These are phyloP conservation scores for Prototheca wickerhamii DNA, from an alignment of 163 green algal genomes.

Conservation along the genomic window DNA sequence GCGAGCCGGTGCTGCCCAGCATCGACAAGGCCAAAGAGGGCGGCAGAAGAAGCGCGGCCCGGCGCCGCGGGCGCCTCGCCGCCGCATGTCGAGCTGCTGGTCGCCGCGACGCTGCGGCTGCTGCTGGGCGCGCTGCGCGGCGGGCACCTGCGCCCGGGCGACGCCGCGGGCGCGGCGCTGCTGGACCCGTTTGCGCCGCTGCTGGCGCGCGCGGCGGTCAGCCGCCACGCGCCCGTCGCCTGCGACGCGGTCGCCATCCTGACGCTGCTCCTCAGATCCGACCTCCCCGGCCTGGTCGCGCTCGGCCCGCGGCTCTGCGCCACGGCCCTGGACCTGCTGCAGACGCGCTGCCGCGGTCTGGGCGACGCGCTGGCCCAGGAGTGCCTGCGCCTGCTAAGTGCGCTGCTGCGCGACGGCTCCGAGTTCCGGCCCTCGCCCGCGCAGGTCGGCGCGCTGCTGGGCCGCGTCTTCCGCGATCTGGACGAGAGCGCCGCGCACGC, in stretches of 20 bases:
- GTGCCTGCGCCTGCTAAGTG: slow-evolving; percentile 27
- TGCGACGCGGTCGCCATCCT: slow-evolving; percentile 23
- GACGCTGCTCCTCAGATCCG: slow-evolving; percentile 14
- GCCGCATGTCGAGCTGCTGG: not conserved
- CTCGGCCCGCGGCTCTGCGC: slow-evolving; percentile 28
- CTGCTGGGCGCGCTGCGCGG: slow-evolving; percentile 28
- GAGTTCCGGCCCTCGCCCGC: slow-evolving; percentile 41
- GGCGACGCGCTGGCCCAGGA: slow-evolving; percentile 42
- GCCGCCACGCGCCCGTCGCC: slow-evolving; percentile 33
- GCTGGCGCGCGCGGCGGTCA: slow-evolving; percentile 44
- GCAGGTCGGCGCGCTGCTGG: slow-evolving; percentile 59
- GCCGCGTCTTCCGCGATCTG: slow-evolving; percentile 58
- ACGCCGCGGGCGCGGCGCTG: slow-evolving; percentile 8
- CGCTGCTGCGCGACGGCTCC: slow-evolving; percentile 59
- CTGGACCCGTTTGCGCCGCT: slow-evolving; percentile 66
- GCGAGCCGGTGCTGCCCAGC: not conserved
- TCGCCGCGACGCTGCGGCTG: slow-evolving; percentile 55
- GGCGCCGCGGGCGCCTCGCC: too few species aligned
- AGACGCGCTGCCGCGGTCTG: slow-evolving; percentile 47
- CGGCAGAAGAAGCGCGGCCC: too few species aligned
- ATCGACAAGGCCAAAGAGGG: not conserved
- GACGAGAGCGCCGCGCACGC: slow-evolving; percentile 35
- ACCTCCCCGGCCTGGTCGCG: slow-evolving; percentile 16
- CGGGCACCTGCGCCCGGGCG: not conserved
- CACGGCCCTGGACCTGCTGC: slow-evolving; percentile 42